Evolutionary conservation across 495 filamentous ascomycete species (phyloP).

Genomic region (Viridothelium virens): DNA sequence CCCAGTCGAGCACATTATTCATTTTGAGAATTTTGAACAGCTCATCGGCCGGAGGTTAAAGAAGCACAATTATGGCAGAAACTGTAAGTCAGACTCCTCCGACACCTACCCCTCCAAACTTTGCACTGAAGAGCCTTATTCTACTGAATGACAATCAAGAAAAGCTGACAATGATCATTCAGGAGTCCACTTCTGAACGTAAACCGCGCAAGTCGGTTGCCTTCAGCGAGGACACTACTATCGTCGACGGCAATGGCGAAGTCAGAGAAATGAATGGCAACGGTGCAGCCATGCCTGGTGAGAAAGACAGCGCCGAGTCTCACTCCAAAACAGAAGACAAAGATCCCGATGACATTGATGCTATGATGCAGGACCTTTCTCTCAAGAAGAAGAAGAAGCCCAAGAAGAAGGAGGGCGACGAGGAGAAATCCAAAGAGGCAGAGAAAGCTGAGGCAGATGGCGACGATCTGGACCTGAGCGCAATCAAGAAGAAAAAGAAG

Average conservation of each 20-base stretch:
- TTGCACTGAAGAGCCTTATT: too few species aligned
- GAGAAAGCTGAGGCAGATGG: slow-evolving; percentile 53
- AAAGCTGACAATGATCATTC: not conserved
- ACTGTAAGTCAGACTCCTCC: slow-evolving; percentile 42
- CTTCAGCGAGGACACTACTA: slow-evolving; percentile 73
- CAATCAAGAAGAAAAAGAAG: slow-evolving; percentile 94
- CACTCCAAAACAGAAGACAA: slow-evolving; percentile 41
- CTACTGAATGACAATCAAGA: not conserved
- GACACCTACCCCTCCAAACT: not conserved
- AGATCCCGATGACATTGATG: slow-evolving; percentile 62
- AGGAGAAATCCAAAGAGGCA: slow-evolving; percentile 51
- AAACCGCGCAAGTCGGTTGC: slow-evolving; percentile 83
- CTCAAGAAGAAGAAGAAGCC: slow-evolving; percentile 89
- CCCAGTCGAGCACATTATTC: not conserved
- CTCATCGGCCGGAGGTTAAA: not conserved
- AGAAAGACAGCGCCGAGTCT: slow-evolving; percentile 56
- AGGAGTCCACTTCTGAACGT: slow-evolving; percentile 32
- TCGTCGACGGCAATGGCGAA: slow-evolving; percentile 77
- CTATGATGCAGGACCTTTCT: slow-evolving; percentile 73
- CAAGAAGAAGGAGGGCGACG: slow-evolving; percentile 58
- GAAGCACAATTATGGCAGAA: slow-evolving; percentile 41
- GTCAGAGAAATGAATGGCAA: slow-evolving; percentile 59
- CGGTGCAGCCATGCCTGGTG: slow-evolving; percentile 36
- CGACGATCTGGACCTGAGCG: slow-evolving; percentile 63
- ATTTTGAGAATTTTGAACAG: not conserved